Base-by-base conservation (phyloP, 202 grass and related monocot species). In the Zizania palustris region DNA sequence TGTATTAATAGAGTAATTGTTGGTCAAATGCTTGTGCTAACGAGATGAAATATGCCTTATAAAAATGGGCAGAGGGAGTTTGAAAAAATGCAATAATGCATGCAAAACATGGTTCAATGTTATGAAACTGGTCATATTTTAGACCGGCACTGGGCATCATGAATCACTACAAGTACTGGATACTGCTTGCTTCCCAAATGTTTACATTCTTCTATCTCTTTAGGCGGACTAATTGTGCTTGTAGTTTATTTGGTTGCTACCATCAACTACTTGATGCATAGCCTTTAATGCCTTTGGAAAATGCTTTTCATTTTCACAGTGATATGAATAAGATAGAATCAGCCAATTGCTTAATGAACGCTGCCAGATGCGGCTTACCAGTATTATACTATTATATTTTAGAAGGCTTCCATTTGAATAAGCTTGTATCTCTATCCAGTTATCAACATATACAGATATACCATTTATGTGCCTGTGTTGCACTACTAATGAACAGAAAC, bases 361-460 rank as follows among this genome's bases (percentile, higher is more conserved):
- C 33, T 67, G 16, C 21, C 0, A 1, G 21, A 67, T 60, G 51
- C 59, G 67, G 74, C 41, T 12, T 74, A 18, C 22, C 44, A 66
- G 57, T 14, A 15, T 59, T 82, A n/a, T n/a, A n/a, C n/a, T n/a
- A n/a, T n/a, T n/a, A n/a, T n/a, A n/a, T n/a, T n/a, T n/a, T n/a
- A n/a, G n/a, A n/a, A n/a, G n/a, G n/a, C n/a, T 46, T 66, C 51
- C 63, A 50, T 83, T 2, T 21, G 21, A 45, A 28, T 72, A 39
- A 39, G 28, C 67, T 46, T 64, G 37, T 78, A 58, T 34, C 44
- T 78, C 54, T 53, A 63, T 71, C 3, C 37, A 62, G 45, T 63
- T 74, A 51, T 35, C 45, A 46, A 34, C 12, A 11, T 63, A 8
- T 70, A 16, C 15, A 34, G 8, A 11, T 63, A 8, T 70, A 16